Percentiles rank a stretch among this genome's conserved stretches.
phyloP scores from a whole-genome alignment of 257 asterid species.

The Fraxinus pennsylvanica region DNA sequence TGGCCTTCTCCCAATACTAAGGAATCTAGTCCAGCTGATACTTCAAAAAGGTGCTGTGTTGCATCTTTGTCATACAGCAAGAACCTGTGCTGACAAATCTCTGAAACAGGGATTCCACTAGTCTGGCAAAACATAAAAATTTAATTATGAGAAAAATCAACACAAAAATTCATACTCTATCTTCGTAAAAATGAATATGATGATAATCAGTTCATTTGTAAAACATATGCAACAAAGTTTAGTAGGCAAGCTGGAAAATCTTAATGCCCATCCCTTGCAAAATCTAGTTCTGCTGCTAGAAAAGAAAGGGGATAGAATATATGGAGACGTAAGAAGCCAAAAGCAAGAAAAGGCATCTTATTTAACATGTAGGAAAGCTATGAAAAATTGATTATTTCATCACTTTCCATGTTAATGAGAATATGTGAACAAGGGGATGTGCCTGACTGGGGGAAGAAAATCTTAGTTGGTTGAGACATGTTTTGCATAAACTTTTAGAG shows the following conservation, averaged over 20 bases:
- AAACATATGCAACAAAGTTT: not conserved
- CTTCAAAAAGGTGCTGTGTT: constrained; percentile 89
- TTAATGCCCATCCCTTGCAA: not conserved
- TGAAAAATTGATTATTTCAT: not conserved
- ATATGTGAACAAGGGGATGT: not conserved
- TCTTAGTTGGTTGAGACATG: not conserved
- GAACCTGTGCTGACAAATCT: constrained; percentile 85
- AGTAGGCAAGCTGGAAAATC: not conserved
- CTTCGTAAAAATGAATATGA: not conserved
- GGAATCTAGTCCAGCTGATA: constrained; percentile 93
- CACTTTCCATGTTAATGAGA: not conserved
- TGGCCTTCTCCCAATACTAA: constrained; percentile 95
- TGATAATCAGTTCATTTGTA: not conserved
- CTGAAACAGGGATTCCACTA: constrained; percentile 81
- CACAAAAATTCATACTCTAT: not conserved
- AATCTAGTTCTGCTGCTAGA: not conserved
- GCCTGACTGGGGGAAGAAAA: not conserved
- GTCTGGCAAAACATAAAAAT: constrained; percentile 52
- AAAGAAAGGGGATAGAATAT: not conserved
- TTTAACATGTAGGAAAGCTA: not conserved
- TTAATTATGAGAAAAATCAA: constrained; percentile 13
- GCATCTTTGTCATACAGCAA: constrained; percentile 84
- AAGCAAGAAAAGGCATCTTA: not conserved
- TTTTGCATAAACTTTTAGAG: not conserved
- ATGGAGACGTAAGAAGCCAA: not conserved